Conservation (phyloP, 2,329 filamentous ascomycete species). For the Pseudomassariella vexata region DNA sequence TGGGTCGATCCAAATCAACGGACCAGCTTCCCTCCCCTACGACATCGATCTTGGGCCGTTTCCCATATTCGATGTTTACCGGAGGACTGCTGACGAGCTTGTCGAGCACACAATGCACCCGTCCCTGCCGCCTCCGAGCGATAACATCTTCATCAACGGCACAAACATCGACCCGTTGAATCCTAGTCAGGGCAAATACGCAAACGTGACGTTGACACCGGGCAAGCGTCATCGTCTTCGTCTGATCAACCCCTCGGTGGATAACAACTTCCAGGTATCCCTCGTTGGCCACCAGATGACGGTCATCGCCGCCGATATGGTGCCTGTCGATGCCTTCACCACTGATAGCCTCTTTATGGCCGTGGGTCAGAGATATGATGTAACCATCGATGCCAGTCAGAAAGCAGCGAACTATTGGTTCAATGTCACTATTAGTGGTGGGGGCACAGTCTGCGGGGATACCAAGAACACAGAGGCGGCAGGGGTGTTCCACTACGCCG, state of each 20-base stretch:
- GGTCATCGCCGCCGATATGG: conserved; percentile 47
- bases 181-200: conserved; percentile 24
- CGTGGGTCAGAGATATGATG: conserved; percentile 40
- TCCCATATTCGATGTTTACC: conserved; percentile 45
- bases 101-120: conserved; percentile 10
- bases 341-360: conserved; percentile 43
- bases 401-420: conserved; percentile 34
- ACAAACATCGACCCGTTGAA: conserved; percentile 24
- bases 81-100: conserved; percentile 23
- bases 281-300: conserved; percentile 42
- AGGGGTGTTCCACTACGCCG: conserved; percentile 32
- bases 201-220: conserved; percentile 27
- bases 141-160: conserved; percentile 42
- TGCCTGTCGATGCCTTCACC: conserved; percentile 42
- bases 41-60: conserved; percentile 47
- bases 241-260: conserved; percentile 45
- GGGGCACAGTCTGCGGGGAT: conserved; percentile 26
- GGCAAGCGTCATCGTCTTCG: conserved; percentile 44
- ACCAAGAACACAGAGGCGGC: conserved; percentile 26
- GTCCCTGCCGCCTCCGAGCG: conserved; percentile 20
- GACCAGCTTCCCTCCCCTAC: conserved; percentile 41
- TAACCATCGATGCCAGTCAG: conserved; percentile 38
- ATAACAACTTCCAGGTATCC: conserved; percentile 43
- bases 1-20: conserved; percentile 45
- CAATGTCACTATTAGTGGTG: conserved; percentile 26